Evolutionary conservation across 2,329 filamentous ascomycete genomes (phyloP), one percentile per base, ranked within the genome.

Genomic region (Cladorrhinum sp.): DNA sequence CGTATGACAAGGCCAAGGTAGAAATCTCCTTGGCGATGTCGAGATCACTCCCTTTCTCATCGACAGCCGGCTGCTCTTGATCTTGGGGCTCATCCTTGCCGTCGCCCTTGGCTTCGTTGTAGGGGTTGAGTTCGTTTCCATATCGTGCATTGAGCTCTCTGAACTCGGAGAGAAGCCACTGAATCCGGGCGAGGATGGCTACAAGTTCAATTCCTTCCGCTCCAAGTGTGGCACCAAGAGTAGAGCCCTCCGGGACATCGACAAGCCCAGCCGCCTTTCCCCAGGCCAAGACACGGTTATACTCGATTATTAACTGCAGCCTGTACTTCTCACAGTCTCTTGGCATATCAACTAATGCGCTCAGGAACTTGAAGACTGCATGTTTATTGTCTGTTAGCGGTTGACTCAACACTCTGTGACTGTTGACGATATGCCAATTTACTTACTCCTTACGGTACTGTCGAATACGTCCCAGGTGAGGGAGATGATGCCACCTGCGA

Each of bases 221-320:
- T 14, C 66, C 65, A 14, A 69, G 55, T 5, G 65, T 62, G 20
- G 58, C 54, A 8, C 61, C 65, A 5, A 69, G 60, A 10, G 23
- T 65, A 1, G 63, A 65, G 3, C 66, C 66, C 18, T 65, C 61
- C 3, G 66, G 60, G 3, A 69, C 62, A 23, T 69, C 67, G 10
- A 70, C 55, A 2, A 70, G 54, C 2, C 68, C 68, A 8, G 62
- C 68, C 3, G 68, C 67, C 49, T 70, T 69, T 5, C 67, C 68
- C 64, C 64, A 70, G 14, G 68, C 68, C 1, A 70, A 55, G 8
- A 70, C 63, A 3, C 68, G 63, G 49, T 70, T 69, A 58, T 70
- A 70, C 51, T 70, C 68, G 26, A 70, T 69, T 23, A 70, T 63
- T 9, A 70, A 64, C 28, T 70, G 67, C n/a, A 70, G 53, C 23